A percentile compares a stretch with the other conserved stretches of the same genome.
These are phyloP conservation scores for Corrigiola litoralis DNA, from an alignment of 179 eudicot genomes.

Conservation along the genomic window DNA sequence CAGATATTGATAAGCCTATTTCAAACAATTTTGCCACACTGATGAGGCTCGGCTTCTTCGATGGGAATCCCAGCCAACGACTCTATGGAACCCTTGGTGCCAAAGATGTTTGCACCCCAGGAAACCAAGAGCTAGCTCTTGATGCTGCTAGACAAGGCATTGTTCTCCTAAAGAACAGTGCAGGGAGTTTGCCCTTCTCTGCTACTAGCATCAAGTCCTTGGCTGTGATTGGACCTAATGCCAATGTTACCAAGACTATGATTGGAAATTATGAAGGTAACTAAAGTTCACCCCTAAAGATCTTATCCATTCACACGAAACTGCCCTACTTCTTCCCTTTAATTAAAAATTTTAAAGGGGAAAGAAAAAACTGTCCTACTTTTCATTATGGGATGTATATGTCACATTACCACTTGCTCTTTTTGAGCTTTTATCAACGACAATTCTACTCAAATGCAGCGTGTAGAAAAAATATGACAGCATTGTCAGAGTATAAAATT, in stretches of 20 bases:
- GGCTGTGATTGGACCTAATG: constrained; percentile 96
- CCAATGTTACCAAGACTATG: constrained; percentile 81
- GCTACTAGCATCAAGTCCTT: constrained; percentile 46
- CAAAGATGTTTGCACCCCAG: constrained; percentile 59
- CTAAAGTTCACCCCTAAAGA: background rate
- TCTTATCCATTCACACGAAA: no score
- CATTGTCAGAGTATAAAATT: background rate
- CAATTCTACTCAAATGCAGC: no score
- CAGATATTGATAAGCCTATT: constrained; percentile 45
- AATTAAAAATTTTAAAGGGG: no score
- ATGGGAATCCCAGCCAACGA: constrained; percentile 48
- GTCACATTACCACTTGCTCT: no score
- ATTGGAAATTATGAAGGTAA: constrained; percentile 91
- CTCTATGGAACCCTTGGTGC: constrained; percentile 56
- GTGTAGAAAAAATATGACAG: no score
- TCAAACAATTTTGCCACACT: constrained; percentile 56
- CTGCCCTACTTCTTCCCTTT: no score
- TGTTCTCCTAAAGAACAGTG: constrained; percentile 64
- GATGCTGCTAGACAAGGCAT: constrained; percentile 89
- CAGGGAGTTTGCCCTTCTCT: constrained; percentile 60
- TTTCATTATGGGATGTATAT: no score
- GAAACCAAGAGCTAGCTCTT: constrained; percentile 57
- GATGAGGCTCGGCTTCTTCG: constrained; percentile 76
- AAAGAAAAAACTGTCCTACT: no score
- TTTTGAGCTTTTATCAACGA: no score